A percentile compares a stretch with the other conserved stretches of the same genome.
These are phyloP conservation scores for Didymella glomerata DNA, from an alignment of 2,329 filamentous ascomycete species.

Conservation along the genomic window DNA sequence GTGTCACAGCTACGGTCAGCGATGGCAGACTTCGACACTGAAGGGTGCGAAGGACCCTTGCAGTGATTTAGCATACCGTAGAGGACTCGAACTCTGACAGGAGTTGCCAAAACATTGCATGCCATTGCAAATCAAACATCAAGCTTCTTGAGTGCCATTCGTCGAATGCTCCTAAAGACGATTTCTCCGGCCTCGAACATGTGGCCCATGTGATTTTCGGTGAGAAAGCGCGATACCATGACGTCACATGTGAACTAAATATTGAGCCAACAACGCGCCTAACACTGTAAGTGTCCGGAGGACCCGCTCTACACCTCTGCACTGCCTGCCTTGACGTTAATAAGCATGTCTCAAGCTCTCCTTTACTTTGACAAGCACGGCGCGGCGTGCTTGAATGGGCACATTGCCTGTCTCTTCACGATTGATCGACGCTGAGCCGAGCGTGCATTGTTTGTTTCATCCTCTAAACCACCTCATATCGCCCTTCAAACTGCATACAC, in stretches of 20 bases:
- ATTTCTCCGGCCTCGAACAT: not conserved
- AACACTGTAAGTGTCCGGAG: constrained; percentile 14
- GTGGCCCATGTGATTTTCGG: not conserved
- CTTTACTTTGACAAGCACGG: constrained; percentile 25
- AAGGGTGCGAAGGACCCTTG: not conserved
- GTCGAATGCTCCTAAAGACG: not conserved
- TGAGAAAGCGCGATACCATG: constrained; percentile 9
- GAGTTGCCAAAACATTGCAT: not conserved
- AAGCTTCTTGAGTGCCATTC: not conserved
- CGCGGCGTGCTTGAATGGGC: constrained; percentile 8
- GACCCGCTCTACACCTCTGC: constrained; percentile 10
- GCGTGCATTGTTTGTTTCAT: not conserved
- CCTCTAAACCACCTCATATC: not conserved
- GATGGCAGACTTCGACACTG: not conserved
- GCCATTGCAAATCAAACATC: not conserved
- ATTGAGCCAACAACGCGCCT: constrained; percentile 9
- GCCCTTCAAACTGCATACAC: not conserved
- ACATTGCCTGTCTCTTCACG: not conserved
- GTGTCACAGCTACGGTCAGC: too few species aligned
- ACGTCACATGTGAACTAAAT: constrained; percentile 15
- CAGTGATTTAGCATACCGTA: too few species aligned
- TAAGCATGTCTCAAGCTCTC: constrained; percentile 6
- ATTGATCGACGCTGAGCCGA: constrained; percentile 9
- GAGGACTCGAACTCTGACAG: too few species aligned
- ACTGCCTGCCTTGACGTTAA: constrained; percentile 1